These are phyloP conservation scores for Hydrangea macrophylla DNA, from an alignment of 148 eudicot genomes.

Conservation along the genomic window DNA sequence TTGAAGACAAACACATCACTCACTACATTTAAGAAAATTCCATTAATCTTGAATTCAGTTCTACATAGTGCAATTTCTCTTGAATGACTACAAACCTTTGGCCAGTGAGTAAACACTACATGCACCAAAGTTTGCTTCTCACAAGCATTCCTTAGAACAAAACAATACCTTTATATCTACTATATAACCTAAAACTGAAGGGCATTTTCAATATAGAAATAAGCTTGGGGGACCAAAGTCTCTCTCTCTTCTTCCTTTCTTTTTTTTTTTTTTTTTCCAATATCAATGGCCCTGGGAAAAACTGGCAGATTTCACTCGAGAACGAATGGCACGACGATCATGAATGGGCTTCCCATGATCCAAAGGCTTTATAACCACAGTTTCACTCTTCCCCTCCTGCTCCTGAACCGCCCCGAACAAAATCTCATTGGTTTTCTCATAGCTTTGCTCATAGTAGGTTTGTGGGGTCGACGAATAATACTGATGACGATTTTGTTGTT, in stretches of 20 bases:
- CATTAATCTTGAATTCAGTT: slow-evolving; percentile 11
- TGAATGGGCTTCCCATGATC: slow-evolving; percentile 43
- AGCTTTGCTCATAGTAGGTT: slow-evolving; percentile 85
- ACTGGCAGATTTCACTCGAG: slow-evolving; percentile 27
- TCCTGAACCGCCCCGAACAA: slow-evolving; percentile 95
- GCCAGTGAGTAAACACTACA: background rate
- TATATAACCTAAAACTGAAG: background rate
- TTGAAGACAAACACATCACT: background rate
- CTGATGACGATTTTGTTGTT: slow-evolving; percentile 62
- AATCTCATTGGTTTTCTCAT: slow-evolving; percentile 65
- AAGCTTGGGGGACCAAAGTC: background rate
- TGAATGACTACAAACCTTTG: background rate
- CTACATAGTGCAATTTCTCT: slow-evolving; percentile 5
- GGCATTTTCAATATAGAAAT: background rate
- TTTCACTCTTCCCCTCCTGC: slow-evolving; percentile 36
- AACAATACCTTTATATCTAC: background rate
- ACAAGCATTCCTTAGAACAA: background rate
- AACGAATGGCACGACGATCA: slow-evolving; percentile 30
- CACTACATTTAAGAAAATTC: background rate
- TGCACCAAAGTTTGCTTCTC: slow-evolving; percentile 10
- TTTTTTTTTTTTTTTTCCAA: slow-evolving; percentile 17
- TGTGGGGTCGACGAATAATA: slow-evolving; percentile 54
- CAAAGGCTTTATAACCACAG: slow-evolving; percentile 61
- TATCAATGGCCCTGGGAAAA: slow-evolving; percentile 33
- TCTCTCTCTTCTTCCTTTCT: too few relatives aligned